Percentiles rank a stretch among this genome's conserved stretches.
Evolutionary conservation across 208 protist genomes (phyloP).

Genomic region (Acanthamoeba royreba): DNA sequence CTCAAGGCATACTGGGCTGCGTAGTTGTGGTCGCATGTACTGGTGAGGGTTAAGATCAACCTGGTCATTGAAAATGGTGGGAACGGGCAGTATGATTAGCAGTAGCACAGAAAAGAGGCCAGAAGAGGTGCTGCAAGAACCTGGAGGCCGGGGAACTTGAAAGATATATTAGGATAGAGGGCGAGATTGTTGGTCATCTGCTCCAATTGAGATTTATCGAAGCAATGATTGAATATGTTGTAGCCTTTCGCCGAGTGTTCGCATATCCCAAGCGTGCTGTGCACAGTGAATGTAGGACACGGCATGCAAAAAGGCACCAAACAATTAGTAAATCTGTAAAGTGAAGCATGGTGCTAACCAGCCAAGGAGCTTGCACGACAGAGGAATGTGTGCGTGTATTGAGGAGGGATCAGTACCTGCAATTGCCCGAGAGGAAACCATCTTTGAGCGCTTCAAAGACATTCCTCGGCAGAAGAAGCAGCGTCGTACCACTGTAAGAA

Average conservation of each 20-base stretch:
- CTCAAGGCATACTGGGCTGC: neutral
- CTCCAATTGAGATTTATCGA: neutral
- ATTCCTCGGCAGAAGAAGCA: conserved; percentile 19
- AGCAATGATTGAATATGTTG: conserved; percentile 32
- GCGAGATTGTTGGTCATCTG: neutral
- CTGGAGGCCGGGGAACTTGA: conserved; percentile 9
- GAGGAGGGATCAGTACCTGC: neutral
- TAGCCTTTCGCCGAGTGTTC: neutral
- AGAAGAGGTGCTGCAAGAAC: neutral
- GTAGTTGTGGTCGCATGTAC: neutral
- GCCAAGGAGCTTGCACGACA: no score
- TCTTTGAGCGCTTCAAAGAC: conserved; percentile 25
- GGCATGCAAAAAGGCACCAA: neutral
- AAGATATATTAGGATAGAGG: neutral
- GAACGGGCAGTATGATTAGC: neutral
- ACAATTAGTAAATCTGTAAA: no score
- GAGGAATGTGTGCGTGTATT: no score
- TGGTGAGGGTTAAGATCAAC: neutral
- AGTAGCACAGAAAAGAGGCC: neutral
- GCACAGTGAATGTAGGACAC: neutral
- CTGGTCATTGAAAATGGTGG: neutral
- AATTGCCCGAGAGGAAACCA: neutral
- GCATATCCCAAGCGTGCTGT: neutral
- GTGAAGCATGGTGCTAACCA: no score
- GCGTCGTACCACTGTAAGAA: neutral